Conservation (phyloP, 768 basidiomycete species). For the Exidia glandulosa region DNA sequence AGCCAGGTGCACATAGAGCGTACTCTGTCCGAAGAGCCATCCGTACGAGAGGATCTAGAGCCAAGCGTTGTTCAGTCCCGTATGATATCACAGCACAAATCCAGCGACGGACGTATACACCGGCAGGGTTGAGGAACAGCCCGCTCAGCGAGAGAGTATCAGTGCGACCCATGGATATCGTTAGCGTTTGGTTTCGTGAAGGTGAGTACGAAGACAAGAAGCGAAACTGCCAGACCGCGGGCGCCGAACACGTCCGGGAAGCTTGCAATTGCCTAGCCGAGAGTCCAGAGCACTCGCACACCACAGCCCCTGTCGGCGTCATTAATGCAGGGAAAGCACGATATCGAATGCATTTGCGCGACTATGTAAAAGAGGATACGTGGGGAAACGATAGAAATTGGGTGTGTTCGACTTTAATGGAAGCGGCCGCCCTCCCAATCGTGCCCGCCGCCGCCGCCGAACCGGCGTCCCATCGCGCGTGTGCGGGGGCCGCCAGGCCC, state of each 20-base stretch:
- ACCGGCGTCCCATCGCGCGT: not conserved
- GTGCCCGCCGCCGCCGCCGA: not conserved
- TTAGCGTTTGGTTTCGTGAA: too few relatives aligned
- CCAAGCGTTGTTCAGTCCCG: not conserved
- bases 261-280: not conserved
- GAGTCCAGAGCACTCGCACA: too few relatives aligned
- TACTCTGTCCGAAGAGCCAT: not conserved
- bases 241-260: too few relatives aligned
- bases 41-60: not conserved
- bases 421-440: not conserved
- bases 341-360: too few relatives aligned
- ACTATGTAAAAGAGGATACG: too few relatives aligned
- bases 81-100: not conserved
- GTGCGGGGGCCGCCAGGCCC: constrained; percentile 32
- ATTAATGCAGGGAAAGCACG: too few relatives aligned
- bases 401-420: not conserved
- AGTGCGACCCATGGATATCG: not conserved
- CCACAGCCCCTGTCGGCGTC: too few relatives aligned
- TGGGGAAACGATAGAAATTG: not conserved
- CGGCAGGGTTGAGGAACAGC: not conserved
- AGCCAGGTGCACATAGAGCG: too few relatives aligned
- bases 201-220: not conserved
- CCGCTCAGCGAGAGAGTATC: not conserved
- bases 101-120: not conserved
- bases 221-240: not conserved